Evolutionary conservation across 129 eudicot genomes (phyloP), one percentile per base, ranked within the genome.

Genomic region (Tagetes patula): DNA sequence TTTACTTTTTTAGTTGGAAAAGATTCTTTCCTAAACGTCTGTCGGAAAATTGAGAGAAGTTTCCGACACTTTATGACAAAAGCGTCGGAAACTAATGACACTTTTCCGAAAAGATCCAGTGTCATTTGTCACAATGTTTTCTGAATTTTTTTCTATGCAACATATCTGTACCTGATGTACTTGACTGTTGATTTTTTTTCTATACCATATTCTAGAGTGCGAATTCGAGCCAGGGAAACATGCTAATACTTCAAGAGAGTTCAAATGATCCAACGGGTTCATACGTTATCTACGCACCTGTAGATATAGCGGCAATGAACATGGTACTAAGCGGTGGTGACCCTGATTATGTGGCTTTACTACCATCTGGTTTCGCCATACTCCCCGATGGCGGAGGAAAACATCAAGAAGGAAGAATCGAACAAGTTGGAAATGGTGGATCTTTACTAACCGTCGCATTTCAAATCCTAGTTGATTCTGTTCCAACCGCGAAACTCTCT

Each of bases 301-400:
- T 87, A n/a, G 96, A 87, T 59, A 79, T 84, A 13, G 79, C 78
- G 5, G 81, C 86, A 0, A 82, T 87, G 88, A 72, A 84, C 52
- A 79, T 82, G 67, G 85, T 89, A 36, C 56, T 89, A 58, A 42
- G 75, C 56, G 96, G 96, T 8, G 96, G 92, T 0, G 92, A 89
- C 64, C 86, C 96, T 0, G 85, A 77, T 47, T 80, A 80, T 52
- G 86, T 87, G 1, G 84, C 91, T 12, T 80, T 88, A 33, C 70
- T 88, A 36, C 96, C 96, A 47, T 88, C 91, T 32, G 92, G 96
- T 30, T 89, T 89, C 56, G 89, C 92, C 12, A 86, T 89, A 61
- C 83, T 89, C 30, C 96, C 96, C 9, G 92, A 84, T 60, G 88
- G 96, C 12, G 83, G 89, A 0, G 69, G 67, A 40, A 67, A 65